These are phyloP conservation scores for Nakazawaea peltata DNA, from an alignment of 805 yeast genomes.

Conservation along the genomic window DNA sequence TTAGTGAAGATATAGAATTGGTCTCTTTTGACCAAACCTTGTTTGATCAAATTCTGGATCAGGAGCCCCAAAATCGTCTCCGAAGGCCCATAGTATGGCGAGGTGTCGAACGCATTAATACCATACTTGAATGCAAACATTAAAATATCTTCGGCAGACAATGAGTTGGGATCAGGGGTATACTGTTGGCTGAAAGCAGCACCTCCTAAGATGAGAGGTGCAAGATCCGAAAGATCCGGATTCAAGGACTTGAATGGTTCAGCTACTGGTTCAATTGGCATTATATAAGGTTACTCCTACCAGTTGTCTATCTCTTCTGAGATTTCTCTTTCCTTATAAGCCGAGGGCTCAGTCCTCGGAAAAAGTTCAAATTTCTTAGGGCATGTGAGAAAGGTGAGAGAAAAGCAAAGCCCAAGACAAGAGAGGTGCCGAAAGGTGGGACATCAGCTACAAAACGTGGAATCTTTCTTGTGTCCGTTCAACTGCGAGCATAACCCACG, in stretches of 20 bases:
- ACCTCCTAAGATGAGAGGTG: conserved; percentile 75
- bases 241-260: conserved; percentile 11
- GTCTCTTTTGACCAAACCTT: conserved; percentile 44
- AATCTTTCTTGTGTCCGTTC: too few relatives aligned
- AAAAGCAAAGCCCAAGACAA: too few relatives aligned
- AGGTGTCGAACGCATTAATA: conserved; percentile 74
- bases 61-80: conserved; percentile 73
- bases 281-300: neutral
- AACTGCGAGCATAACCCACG: too few relatives aligned
- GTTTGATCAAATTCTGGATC: conserved; percentile 27
- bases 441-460: too few relatives aligned
- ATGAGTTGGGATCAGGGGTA: conserved; percentile 52
- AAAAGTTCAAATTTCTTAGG: too few relatives aligned
- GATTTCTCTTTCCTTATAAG: neutral
- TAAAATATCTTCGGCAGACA: conserved; percentile 54
- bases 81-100: conserved; percentile 90
- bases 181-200: conserved; percentile 83
- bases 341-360: too few relatives aligned
- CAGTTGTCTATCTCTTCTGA: neutral
- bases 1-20: conserved; percentile 70
- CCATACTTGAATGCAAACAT: conserved; percentile 58
- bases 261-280: conserved; percentile 1
- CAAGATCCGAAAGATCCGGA: conserved; percentile 23
- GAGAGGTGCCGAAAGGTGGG: too few relatives aligned
- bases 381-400: too few relatives aligned